A percentile compares a stretch with the other conserved stretches of the same genome.
Evolutionary conservation across 371 early-diverging fungal genomes (phyloP).

Genomic region (Mucor velutinosus): DNA sequence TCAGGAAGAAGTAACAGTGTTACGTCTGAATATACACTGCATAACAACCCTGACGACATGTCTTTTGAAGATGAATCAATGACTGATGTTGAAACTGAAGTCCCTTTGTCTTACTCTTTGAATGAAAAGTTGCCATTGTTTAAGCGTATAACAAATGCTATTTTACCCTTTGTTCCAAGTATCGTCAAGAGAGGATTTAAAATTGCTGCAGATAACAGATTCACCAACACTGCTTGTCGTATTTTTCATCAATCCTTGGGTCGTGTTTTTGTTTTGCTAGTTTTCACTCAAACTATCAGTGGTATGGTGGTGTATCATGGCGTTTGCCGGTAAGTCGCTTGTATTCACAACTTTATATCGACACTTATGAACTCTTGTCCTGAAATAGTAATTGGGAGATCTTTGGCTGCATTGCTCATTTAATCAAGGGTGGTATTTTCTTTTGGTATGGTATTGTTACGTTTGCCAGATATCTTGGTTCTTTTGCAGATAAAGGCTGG

Average conservation of each 20-base stretch:
- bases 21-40: constrained; percentile 18
- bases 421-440: constrained; percentile 56
- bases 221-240: constrained; percentile 42
- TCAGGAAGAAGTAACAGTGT: constrained; percentile 7
- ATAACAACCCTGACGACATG: constrained; percentile 1
- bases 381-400: constrained; percentile 35
- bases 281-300: constrained; percentile 48
- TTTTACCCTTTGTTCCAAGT: constrained; percentile 36
- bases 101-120: neutral
- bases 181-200: constrained; percentile 38
- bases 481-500: constrained; percentile 52
- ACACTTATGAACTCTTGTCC: neutral
- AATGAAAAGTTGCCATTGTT: constrained; percentile 20
- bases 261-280: constrained; percentile 39
- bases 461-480: constrained; percentile 49
- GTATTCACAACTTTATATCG: neutral
- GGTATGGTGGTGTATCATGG: constrained; percentile 54
- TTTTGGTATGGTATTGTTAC: constrained; percentile 49
- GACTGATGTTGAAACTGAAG: constrained; percentile 1
- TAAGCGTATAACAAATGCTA: constrained; percentile 22
- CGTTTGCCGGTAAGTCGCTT: constrained; percentile 35
- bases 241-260: constrained; percentile 41
- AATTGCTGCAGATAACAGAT: constrained; percentile 37
- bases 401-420: constrained; percentile 51
- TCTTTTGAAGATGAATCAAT: constrained; percentile 18